Conservation (phyloP, 768 basidiomycete genomes). For the Phaeotremella fagi region DNA sequence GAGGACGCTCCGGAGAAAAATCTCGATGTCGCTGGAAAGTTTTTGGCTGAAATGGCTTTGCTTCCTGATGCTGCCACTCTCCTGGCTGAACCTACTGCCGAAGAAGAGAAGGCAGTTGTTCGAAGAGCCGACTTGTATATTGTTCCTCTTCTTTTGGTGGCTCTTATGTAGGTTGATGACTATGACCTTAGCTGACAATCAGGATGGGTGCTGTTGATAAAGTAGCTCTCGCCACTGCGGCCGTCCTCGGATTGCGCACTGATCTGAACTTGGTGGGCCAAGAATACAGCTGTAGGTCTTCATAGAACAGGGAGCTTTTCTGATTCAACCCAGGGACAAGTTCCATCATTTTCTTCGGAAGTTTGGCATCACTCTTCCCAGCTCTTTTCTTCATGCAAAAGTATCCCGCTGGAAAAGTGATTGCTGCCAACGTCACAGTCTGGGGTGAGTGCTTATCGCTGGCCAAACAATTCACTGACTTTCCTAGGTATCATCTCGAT, state of each 20-base stretch:
- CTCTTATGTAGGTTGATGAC: constrained; percentile 9
- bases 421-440: constrained; percentile 25
- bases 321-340: neutral
- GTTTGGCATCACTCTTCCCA: constrained; percentile 5
- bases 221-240: constrained; percentile 32
- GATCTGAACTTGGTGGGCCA: constrained; percentile 32
- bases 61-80: constrained; percentile 20
- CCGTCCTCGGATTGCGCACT: constrained; percentile 22
- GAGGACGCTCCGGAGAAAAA: constrained; percentile 1
- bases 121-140: constrained; percentile 31
- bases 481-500: constrained; percentile 21
- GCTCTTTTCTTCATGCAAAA: constrained; percentile 18
- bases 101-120: constrained; percentile 25
- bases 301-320: neutral
- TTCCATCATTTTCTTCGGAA: neutral
- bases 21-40: constrained; percentile 20
- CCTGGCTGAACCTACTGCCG: constrained; percentile 8
- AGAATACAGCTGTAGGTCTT: constrained; percentile 17
- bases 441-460: constrained; percentile 6
- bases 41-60: constrained; percentile 18
- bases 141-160: constrained; percentile 20
- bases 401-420: constrained; percentile 11
- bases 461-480: neutral
- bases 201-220: constrained; percentile 31
- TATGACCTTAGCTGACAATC: neutral